Percentiles rank a stretch among this genome's conserved stretches.
phyloP scores from a whole-genome alignment of 2,329 filamentous ascomycete species.

The Fusarium pilosicola region DNA sequence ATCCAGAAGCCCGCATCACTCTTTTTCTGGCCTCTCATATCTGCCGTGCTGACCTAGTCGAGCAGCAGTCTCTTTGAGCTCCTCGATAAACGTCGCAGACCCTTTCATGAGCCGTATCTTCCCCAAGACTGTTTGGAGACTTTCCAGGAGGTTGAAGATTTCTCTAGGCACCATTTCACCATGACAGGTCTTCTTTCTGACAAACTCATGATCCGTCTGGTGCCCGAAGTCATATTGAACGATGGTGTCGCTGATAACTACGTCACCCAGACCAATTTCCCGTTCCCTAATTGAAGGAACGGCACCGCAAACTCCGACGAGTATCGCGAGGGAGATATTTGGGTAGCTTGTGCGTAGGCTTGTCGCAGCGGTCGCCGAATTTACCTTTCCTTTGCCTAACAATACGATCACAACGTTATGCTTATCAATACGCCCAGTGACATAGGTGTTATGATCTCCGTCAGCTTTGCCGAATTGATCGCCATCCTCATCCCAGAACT shows the following conservation, averaged over 20 bases:
- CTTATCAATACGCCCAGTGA: not conserved
- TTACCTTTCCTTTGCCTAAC: not conserved
- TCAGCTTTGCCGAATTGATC: not conserved
- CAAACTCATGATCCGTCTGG: not conserved
- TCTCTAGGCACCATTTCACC: not conserved
- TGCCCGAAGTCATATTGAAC: not conserved
- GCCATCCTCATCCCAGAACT: not conserved
- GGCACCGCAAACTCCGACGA: not conserved
- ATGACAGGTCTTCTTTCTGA: not conserved
- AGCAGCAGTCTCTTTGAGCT: not conserved
- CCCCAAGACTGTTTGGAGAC: not conserved
- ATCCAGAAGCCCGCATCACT: rapidly evolving
- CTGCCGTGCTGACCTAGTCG: not conserved
- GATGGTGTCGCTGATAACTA: not conserved
- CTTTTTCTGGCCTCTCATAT: not conserved
- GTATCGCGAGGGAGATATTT: not conserved
- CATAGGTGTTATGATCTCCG: not conserved
- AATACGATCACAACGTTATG: not conserved
- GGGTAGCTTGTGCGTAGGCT: not conserved
- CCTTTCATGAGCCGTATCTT: not conserved
- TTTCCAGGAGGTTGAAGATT: not conserved
- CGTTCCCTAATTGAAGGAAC: not conserved
- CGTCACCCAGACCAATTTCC: not conserved
- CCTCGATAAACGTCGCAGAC: rapidly evolving
- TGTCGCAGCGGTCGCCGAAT: not conserved